Conservation (phyloP, 305 asterid genomes). For the Plantago coronopus region DNA sequence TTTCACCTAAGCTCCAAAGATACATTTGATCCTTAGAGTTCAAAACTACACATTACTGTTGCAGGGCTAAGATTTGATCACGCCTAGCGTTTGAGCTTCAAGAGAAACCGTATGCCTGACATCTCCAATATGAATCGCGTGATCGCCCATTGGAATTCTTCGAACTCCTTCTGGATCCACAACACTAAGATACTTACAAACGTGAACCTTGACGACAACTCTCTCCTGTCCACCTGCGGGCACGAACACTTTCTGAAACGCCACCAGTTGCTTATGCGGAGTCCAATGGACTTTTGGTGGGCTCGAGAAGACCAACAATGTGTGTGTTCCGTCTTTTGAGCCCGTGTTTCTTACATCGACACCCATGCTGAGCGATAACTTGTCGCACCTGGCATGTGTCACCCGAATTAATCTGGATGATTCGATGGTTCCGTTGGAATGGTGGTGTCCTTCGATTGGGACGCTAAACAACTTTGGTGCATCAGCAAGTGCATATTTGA, state of each 20-base stretch:
- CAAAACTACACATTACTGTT: background rate
- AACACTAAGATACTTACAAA: conserved; percentile 69
- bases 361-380: conserved; percentile 35
- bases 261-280: conserved; percentile 61
- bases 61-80: conserved; percentile 30
- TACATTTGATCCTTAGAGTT: background rate
- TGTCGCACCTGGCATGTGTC: conserved; percentile 52
- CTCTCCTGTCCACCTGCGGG: conserved; percentile 34
- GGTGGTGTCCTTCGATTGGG: conserved; percentile 55
- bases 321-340: conserved; percentile 52
- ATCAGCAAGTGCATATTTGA: conserved; percentile 42
- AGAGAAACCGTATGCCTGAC: conserved; percentile 56
- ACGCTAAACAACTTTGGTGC: conserved; percentile 51
- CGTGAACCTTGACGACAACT: conserved; percentile 43
- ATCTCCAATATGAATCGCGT: conserved; percentile 57
- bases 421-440: conserved; percentile 31
- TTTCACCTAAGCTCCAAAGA: background rate
- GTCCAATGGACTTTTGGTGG: conserved; percentile 54
- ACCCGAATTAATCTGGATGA: conserved; percentile 43
- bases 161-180: conserved; percentile 67
- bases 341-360: conserved; percentile 62
- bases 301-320: conserved; percentile 59
- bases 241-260: conserved; percentile 56
- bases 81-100: conserved; percentile 43
- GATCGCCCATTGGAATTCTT: conserved; percentile 76